phyloP scores from a whole-genome alignment of 2,329 filamentous ascomycete species.

The Periconia digitata region DNA sequence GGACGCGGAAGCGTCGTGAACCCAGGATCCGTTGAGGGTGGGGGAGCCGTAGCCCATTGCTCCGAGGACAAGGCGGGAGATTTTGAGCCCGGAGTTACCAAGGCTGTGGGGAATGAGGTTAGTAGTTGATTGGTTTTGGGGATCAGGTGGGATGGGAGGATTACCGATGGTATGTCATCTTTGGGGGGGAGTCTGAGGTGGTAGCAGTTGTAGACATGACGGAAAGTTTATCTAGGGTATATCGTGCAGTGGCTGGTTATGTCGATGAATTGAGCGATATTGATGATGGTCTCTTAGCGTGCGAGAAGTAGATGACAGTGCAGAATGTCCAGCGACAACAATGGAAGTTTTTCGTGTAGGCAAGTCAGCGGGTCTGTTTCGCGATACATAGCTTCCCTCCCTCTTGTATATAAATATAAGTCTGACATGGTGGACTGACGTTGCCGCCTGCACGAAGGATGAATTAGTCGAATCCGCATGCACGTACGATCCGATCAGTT shows the following conservation, averaged over 20 bases:
- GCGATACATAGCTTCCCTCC: too few species aligned
- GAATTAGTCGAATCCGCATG: too few species aligned
- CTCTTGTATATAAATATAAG: too few species aligned
- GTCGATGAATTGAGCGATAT: too few species aligned
- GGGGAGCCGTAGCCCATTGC: conserved; percentile 60
- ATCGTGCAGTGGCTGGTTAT: background rate
- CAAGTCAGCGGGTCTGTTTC: too few species aligned
- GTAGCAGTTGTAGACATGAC: background rate
- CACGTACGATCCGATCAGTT: too few species aligned
- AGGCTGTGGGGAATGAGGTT: conserved; percentile 36
- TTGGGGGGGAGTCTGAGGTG: background rate
- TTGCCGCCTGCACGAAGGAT: too few species aligned
- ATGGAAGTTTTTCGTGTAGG: too few species aligned
- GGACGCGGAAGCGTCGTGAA: conserved; percentile 40
- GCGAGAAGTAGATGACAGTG: too few species aligned
- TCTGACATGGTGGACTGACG: too few species aligned
- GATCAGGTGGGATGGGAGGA: background rate
- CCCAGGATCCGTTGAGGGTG: conserved; percentile 19
- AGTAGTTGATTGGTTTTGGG: conserved; percentile 5
- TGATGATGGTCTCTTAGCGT: too few species aligned
- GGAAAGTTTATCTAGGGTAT: background rate
- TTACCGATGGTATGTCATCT: conserved; percentile 1
- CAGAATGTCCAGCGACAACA: too few species aligned
- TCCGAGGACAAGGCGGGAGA: conserved; percentile 63
- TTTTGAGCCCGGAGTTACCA: conserved; percentile 59